Conservation (phyloP, 148 eudicot species). For the Pharnaceum exiguum region DNA sequence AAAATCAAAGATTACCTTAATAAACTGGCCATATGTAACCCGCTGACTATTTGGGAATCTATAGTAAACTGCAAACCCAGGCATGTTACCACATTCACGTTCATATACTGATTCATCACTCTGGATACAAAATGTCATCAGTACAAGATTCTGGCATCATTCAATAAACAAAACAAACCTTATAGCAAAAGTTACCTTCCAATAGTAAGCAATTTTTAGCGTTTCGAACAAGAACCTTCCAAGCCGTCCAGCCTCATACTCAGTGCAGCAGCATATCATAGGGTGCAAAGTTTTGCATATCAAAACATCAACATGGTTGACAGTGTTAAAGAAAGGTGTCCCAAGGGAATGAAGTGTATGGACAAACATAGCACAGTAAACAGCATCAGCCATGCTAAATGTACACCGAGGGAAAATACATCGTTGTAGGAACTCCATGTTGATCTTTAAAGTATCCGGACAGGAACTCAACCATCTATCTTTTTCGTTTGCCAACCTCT, state of each 20-base stretch:
- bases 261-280: slow-evolving; percentile 98
- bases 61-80: slow-evolving; percentile 97
- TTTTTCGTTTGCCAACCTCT: slow-evolving; percentile 83
- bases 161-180: not conserved
- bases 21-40: slow-evolving; percentile 85
- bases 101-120: slow-evolving; percentile 89
- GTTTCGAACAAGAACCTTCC: slow-evolving; percentile 93
- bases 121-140: slow-evolving; percentile 39
- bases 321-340: slow-evolving; percentile 93
- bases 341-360: slow-evolving; percentile 94
- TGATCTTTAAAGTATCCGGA: slow-evolving; percentile 92
- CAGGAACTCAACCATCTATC: slow-evolving; percentile 95
- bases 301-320: slow-evolving; percentile 92
- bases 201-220: slow-evolving; percentile 75
- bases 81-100: slow-evolving; percentile 98
- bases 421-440: slow-evolving; percentile 97
- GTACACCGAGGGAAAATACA: slow-evolving; percentile 98
- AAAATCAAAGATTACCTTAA: slow-evolving; percentile 51
- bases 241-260: slow-evolving; percentile 95
- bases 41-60: slow-evolving; percentile 94
- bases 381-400: slow-evolving; percentile 96
- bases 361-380: slow-evolving; percentile 93
- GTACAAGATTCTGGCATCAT: not conserved
- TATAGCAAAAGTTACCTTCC: slow-evolving; percentile 62
- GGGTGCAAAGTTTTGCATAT: slow-evolving; percentile 98